These are phyloP conservation scores for Fragaria vesca DNA, from an alignment of 306 rosid genomes.

Conservation along the genomic window DNA sequence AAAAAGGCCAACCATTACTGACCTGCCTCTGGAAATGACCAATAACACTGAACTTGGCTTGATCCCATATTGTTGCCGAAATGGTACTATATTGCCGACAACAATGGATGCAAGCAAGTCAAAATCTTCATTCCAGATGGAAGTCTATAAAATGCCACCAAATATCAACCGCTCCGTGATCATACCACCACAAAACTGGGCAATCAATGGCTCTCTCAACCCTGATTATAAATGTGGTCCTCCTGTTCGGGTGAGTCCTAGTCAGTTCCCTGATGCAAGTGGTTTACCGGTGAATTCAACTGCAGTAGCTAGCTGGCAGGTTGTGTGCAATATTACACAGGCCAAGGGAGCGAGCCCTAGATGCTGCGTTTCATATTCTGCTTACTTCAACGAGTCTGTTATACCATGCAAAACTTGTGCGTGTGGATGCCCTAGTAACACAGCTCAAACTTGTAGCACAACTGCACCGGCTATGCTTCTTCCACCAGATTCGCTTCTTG, in stretches of 20 bases:
- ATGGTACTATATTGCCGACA: slow-evolving; percentile 86
- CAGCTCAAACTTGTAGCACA: slow-evolving; percentile 59
- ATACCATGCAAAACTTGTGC: slow-evolving; percentile 95
- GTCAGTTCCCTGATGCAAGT: slow-evolving; percentile 50
- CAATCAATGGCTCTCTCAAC: slow-evolving; percentile 69
- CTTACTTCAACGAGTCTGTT: slow-evolving; percentile 86
- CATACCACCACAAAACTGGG: slow-evolving; percentile 81
- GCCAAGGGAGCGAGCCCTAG: slow-evolving; percentile 48
- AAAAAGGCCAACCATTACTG: slow-evolving; percentile 74
- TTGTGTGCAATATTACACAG: slow-evolving; percentile 85
- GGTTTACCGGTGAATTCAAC: slow-evolving; percentile 65
- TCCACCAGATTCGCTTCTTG: slow-evolving; percentile 78
- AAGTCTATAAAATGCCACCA: slow-evolving; percentile 92
- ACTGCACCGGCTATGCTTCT: slow-evolving; percentile 80
- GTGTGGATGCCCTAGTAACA: slow-evolving; percentile 75
- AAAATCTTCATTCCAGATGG: slow-evolving; percentile 71
- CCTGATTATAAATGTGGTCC: slow-evolving; percentile 83
- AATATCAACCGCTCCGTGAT: slow-evolving; percentile 66
- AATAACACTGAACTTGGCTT: slow-evolving; percentile 66
- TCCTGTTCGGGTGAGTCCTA: slow-evolving; percentile 78
- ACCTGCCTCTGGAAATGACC: slow-evolving; percentile 77
- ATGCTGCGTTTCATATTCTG: slow-evolving; percentile 95
- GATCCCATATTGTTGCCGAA: slow-evolving; percentile 86
- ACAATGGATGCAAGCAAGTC: slow-evolving; percentile 81
- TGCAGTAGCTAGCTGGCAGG: slow-evolving; percentile 95